A percentile compares a stretch with the other conserved stretches of the same genome.
Evolutionary conservation across 208 protist species (phyloP).

Genomic region (Trypanosoma lewisi): DNA sequence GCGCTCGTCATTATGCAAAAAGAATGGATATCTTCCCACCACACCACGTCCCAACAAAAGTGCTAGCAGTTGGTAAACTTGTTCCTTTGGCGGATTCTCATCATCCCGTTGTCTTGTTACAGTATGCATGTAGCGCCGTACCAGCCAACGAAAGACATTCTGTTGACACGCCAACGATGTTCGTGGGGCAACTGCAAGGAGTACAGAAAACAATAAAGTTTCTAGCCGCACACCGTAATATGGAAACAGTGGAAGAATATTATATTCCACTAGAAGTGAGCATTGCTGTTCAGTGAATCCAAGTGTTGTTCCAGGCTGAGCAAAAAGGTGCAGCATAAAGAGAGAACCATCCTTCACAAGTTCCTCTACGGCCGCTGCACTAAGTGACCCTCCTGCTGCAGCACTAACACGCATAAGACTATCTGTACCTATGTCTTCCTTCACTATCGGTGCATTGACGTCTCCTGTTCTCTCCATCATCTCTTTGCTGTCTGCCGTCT

Average conservation of each 20-base stretch:
- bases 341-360: slow-evolving; percentile 49
- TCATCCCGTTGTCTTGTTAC: slow-evolving; percentile 28
- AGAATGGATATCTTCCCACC: slow-evolving; percentile 21
- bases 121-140: slow-evolving; percentile 20
- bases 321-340: slow-evolving; percentile 65
- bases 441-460: too few relatives aligned
- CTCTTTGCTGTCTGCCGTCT: background rate
- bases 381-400: slow-evolving; percentile 12
- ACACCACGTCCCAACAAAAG: slow-evolving; percentile 23
- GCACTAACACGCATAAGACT: background rate
- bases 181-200: slow-evolving; percentile 37
- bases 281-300: slow-evolving; percentile 29
- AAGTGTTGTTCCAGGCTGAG: slow-evolving; percentile 59
- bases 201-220: slow-evolving; percentile 40
- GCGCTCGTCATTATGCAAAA: slow-evolving; percentile 18
- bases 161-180: slow-evolving; percentile 21
- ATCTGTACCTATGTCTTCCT: background rate
- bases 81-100: slow-evolving; percentile 26
- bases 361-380: slow-evolving; percentile 35
- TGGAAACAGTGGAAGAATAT: slow-evolving; percentile 36
- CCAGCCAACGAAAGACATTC: slow-evolving; percentile 30
- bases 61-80: slow-evolving; percentile 28
- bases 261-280: slow-evolving; percentile 34
- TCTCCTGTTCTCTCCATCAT: background rate
- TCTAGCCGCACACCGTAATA: slow-evolving; percentile 42